Evolutionary conservation across 805 yeast species (phyloP), one percentile per base, ranked within the genome.

Genomic region (Sugiyamaella chiloensis): DNA sequence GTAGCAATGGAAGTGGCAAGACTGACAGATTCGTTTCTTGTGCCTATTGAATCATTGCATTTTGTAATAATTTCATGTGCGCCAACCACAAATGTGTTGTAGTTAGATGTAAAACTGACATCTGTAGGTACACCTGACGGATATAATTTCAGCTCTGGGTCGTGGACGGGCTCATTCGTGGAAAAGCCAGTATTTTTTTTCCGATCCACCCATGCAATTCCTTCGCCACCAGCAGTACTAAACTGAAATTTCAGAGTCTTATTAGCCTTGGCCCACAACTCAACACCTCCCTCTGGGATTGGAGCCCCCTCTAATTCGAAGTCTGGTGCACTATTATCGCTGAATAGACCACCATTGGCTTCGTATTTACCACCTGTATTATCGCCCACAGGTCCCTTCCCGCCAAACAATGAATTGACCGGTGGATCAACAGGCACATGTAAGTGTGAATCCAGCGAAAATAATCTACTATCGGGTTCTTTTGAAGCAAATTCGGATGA

Each of bases 141-240:
- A 44, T 46, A 60, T 17, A 60, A 19, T 40, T 46, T 52, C 19
- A 36, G 24, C 27, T 60, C 62, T 19, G 55, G 50, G 2, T 49
- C 50, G 6, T 42, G 21, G 11, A 44, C 47, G 6, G 40, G 45
- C n/a, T 16, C 19, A 8, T 24, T 20, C 11, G 42, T 44, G 12
- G 34, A 29, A 11, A 26, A 26, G 9, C 9, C 7, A 7, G 29
- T 8, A 7, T 26, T 7, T 11, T 26, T 26, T 11, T 7, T 26
- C 7, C 9, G 7, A 27, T 36, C 41, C 7, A 62, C 57, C 67
- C 67, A 62, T 3, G 61, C 60, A 16, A 52, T 17, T 5, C 66
- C 66, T 6, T 47, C 53, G 8, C 30, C 41, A 2, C 46, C 14
- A 5, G 46, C 41, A 5, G 65, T 61, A 32, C 52, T 52, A 27